These are phyloP conservation scores for Capsella rubella DNA, from an alignment of 441 rosid species.

Conservation along the genomic window DNA sequence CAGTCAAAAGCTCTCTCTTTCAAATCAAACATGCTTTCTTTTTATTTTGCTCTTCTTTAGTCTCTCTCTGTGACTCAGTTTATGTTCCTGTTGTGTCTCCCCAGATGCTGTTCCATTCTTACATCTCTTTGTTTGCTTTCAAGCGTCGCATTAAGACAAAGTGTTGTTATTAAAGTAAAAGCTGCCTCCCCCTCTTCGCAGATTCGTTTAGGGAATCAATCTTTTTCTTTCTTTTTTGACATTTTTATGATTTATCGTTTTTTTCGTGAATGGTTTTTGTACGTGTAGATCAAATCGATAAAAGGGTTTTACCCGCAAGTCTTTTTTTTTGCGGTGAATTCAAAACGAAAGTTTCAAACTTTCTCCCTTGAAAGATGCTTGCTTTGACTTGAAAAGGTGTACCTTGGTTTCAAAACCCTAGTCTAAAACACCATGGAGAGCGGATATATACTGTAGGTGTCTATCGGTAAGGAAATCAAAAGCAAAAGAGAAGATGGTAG, in stretches of 20 bases:
- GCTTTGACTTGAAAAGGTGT: conserved; percentile 37
- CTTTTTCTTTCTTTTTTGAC: not conserved
- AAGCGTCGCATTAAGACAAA: conserved; percentile 40
- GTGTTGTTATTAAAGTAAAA: conserved; percentile 43
- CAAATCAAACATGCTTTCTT: conserved; percentile 14
- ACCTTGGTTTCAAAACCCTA: conserved; percentile 32
- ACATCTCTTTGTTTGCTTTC: conserved; percentile 30
- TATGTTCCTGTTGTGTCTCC: conserved; percentile 44
- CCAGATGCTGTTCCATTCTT: conserved; percentile 32
- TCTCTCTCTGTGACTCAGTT: conserved; percentile 38
- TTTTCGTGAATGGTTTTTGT: conserved; percentile 28
- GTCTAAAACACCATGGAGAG: not conserved
- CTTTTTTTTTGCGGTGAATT: conserved; percentile 34
- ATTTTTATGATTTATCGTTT: not conserved
- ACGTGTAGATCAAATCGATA: conserved; percentile 40
- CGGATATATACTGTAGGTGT: conserved; percentile 33
- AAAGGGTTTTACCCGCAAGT: conserved; percentile 33
- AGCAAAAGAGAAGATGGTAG: conserved; percentile 34
- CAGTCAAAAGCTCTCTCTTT: conserved; percentile 42
- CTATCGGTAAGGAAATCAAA: conserved; percentile 20
- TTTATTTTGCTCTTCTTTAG: conserved; percentile 19
- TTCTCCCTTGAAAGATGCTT: conserved; percentile 41
- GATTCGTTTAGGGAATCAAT: conserved; percentile 28
- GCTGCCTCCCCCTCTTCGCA: conserved; percentile 41
- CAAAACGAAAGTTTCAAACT: conserved; percentile 36